Evolutionary conservation across 768 basidiomycete genomes (phyloP).

Genomic region (Leccinum sublutescens): DNA sequence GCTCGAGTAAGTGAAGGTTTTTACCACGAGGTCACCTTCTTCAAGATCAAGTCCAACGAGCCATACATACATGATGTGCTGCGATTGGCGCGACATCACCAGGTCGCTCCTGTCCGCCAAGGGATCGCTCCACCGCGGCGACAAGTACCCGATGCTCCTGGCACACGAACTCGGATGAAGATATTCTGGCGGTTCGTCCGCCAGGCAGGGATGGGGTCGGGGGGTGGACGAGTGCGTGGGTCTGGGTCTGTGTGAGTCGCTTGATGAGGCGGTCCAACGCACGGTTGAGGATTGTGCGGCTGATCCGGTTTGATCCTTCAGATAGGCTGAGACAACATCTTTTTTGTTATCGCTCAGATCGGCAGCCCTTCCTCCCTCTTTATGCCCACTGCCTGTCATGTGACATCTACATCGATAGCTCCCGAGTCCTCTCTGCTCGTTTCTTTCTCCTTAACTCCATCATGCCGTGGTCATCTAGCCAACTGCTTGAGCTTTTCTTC

Average conservation of each 20-base stretch:
- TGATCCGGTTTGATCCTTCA: no score
- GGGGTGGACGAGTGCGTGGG: constrained; percentile 72
- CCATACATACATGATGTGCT: constrained; percentile 92
- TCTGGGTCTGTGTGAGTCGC: constrained; percentile 56
- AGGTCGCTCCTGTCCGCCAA: constrained; percentile 57
- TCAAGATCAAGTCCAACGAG: constrained; percentile 99
- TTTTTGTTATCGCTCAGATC: no score
- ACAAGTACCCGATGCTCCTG: constrained; percentile 80
- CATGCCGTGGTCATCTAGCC: constrained; percentile 4
- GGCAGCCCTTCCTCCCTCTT: no score
- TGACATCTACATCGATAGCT: not conserved
- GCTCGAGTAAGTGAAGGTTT: constrained; percentile 65
- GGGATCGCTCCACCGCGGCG: constrained; percentile 55
- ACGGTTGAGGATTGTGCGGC: constrained; percentile 56
- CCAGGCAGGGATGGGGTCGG: constrained; percentile 46
- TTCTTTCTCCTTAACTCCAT: not conserved
- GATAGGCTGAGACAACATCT: no score
- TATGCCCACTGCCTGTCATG: no score
- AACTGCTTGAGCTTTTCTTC: constrained; percentile 7
- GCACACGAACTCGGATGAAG: constrained; percentile 59
- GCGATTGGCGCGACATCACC: constrained; percentile 95
- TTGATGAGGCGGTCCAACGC: constrained; percentile 53
- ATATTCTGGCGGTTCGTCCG: constrained; percentile 83
- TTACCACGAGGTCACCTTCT: constrained; percentile 82
- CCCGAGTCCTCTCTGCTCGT: not conserved